Conservation (phyloP, 768 basidiomycete genomes). For the Mycena capillaripes region DNA sequence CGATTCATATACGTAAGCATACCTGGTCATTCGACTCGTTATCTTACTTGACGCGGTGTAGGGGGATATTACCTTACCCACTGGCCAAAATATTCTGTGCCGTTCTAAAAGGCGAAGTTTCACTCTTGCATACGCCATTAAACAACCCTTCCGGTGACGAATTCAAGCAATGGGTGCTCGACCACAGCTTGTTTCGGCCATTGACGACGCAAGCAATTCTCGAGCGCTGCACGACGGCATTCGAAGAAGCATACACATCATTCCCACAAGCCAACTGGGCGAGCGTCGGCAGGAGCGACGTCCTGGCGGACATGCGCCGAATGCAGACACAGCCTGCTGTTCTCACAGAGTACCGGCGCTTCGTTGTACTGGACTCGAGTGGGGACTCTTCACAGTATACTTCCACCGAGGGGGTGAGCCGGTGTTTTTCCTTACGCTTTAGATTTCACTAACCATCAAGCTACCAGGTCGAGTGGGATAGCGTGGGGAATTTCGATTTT, state of each 20-base stretch:
- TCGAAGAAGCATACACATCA: not conserved
- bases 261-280: not conserved
- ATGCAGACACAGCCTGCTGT: conserved; percentile 23
- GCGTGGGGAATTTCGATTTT: not conserved
- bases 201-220: not conserved
- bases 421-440: not conserved
- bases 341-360: conserved; percentile 5
- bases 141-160: not conserved
- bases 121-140: not conserved
- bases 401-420: not conserved
- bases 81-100: conserved; percentile 1
- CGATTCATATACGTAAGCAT: not conserved
- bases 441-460: not conserved
- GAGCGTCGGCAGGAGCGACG: not conserved
- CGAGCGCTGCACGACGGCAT: not conserved
- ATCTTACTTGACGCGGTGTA: not conserved
- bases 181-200: not conserved
- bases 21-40: not conserved
- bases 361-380: conserved; percentile 9
- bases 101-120: not conserved
- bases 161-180: not conserved
- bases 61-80: not conserved
- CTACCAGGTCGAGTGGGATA: conserved; percentile 1
- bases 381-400: not conserved
- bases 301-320: conserved; percentile 18